Percentiles rank a stretch among this genome's conserved stretches.
phyloP scores from a whole-genome alignment of 305 asterid genomes.

The Fraxinus greggii region DNA sequence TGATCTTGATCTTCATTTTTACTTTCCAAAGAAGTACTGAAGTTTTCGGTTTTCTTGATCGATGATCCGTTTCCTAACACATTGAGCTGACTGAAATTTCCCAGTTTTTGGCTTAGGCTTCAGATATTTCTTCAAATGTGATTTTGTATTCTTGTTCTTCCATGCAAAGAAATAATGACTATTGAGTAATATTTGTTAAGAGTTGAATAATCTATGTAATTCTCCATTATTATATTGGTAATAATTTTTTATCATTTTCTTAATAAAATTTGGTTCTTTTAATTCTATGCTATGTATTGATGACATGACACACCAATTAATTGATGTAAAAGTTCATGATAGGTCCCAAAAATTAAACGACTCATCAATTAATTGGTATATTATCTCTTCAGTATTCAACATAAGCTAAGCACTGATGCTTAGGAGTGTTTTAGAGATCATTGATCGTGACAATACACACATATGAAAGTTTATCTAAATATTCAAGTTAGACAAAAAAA shows the following conservation, averaged over 20 bases:
- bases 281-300: not conserved
- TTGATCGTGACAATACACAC: too few species aligned
- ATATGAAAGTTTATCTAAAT: too few species aligned
- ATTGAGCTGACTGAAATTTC: constrained; percentile 1
- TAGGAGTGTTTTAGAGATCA: not conserved
- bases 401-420: not conserved
- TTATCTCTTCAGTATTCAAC: too few species aligned
- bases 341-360: not conserved
- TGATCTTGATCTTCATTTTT: constrained; percentile 13
- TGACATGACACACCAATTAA: not conserved
- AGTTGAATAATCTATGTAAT: not conserved
- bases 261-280: not conserved
- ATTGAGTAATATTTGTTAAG: not conserved
- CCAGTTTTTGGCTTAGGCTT: constrained; percentile 14
- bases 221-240: not conserved
- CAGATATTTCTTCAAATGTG: not conserved
- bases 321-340: not conserved
- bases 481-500: too few species aligned
- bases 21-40: not conserved
- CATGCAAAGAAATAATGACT: not conserved
- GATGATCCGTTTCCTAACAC: not conserved
- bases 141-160: not conserved
- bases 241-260: not conserved
- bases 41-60: not conserved
- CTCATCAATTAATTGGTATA: too few species aligned